Evolutionary conservation across 306 rosid species (phyloP), one percentile per base, ranked within the genome.

Genomic region (Sesbania bispinosa): DNA sequence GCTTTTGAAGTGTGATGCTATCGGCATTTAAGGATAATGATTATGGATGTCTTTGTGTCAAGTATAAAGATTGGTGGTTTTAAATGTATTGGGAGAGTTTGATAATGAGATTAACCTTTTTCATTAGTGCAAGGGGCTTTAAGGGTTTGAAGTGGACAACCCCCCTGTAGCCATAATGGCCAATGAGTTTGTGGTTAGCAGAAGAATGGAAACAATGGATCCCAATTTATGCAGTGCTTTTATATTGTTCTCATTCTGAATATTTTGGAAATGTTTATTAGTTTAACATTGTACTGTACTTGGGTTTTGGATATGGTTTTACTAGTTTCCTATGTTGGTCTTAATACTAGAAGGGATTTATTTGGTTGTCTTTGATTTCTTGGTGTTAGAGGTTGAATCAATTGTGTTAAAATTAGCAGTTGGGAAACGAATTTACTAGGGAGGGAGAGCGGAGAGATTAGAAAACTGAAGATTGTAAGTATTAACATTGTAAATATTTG

Each of bases 361-460:
- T 63, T 46, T 62, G 61, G 8, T 47, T 47, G 19, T 10, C 48
- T 30, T 14, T 51, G 74, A 65, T 24, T 72, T 36, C 16, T 75
- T 36, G 39, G 20, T 23, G 33, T 47, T 24, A 23, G n/a, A 14
- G 16, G 30, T 16, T 43, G 32, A 30, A 32, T 18, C 1, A 0
- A 21, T 62, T 0, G 27, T 5, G 36, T n/a, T 10, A 38, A 51
- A 24, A 6, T 18, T 27, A 43, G 67, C 13, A 16, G 13, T 30
- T 21, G 62, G 21, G 0, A 15, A 19, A 13, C 60, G 8, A 7
- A 64, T 10, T 48, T 62, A 16, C 18, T 4, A 27, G 20, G 63
- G 50, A 46, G 73, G 68, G 21, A 21, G 50, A 27, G 53, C 30
- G 29, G 57, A 55, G 42, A 38, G 18, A 7, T 57, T 48, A 2